Evolutionary conservation across 108 stramenopile genomes (phyloP).

Genomic region (Nannochloropsis gaditana): DNA sequence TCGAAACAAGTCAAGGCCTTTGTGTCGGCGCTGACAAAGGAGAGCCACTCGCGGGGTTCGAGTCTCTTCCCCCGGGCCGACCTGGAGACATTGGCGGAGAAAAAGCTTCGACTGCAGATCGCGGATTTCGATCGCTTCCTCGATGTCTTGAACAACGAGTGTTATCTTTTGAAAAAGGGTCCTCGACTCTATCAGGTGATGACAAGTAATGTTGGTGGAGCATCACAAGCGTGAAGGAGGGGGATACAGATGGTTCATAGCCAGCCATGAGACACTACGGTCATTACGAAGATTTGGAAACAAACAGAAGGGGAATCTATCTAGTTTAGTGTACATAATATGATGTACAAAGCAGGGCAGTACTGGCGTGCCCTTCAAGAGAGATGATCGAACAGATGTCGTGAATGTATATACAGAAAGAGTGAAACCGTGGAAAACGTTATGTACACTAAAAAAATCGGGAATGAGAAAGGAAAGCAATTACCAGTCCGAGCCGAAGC

Average conservation of each 20-base stretch:
- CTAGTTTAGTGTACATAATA: too few species aligned
- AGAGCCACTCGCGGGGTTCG: slow-evolving; percentile 30
- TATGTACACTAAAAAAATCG: too few species aligned
- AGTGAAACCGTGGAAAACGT: not conserved
- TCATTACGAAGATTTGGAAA: too few species aligned
- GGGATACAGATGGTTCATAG: not conserved
- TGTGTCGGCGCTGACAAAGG: slow-evolving; percentile 36
- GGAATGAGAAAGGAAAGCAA: too few species aligned
- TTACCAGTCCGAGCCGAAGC: not conserved
- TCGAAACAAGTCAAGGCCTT: slow-evolving; percentile 47
- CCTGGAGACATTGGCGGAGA: slow-evolving; percentile 39
- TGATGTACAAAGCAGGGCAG: too few species aligned
- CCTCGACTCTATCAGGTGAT: slow-evolving; percentile 52
- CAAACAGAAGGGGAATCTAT: too few species aligned
- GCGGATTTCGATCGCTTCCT: slow-evolving; percentile 50
- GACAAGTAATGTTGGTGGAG: slow-evolving; percentile 24
- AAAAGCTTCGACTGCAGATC: slow-evolving; percentile 36
- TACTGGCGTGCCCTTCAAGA: too few species aligned
- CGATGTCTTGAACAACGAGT: slow-evolving; percentile 52
- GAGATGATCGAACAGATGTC: not conserved
- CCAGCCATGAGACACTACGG: too few species aligned
- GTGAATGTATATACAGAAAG: not conserved
- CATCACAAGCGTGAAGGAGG: not conserved
- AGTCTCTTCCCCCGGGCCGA: slow-evolving; percentile 39
- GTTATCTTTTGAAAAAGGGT: slow-evolving; percentile 56